A percentile compares a stretch with the other conserved stretches of the same genome.
These are phyloP conservation scores for Sequoia sempervirens DNA, from an alignment of 75 land plant species.

Conservation along the genomic window DNA sequence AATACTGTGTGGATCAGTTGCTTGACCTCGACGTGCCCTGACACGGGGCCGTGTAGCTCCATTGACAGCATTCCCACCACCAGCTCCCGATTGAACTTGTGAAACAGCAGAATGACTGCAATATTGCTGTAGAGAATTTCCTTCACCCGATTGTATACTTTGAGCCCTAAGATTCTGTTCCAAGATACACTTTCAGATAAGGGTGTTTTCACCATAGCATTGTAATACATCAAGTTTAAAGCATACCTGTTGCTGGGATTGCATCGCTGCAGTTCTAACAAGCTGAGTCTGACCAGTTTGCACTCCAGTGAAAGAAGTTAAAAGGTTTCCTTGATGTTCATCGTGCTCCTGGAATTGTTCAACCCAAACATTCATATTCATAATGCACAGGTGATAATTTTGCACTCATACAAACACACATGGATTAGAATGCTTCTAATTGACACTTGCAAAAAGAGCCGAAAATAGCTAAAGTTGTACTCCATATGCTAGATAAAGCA, in stretches of 20 bases:
- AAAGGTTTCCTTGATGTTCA: slow-evolving; percentile 8
- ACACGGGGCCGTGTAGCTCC: slow-evolving; percentile 30
- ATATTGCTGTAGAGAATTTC: slow-evolving; percentile 7
- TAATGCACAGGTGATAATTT: neutral
- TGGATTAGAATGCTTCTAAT: neutral
- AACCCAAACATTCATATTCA: neutral
- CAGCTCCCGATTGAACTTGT: slow-evolving; percentile 13
- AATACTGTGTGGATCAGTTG: slow-evolving; percentile 66
- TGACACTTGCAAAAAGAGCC: neutral
- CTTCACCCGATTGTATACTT: slow-evolving; percentile 13
- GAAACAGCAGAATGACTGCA: slow-evolving; percentile 10
- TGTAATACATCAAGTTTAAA: neutral
- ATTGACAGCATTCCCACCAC: slow-evolving; percentile 11
- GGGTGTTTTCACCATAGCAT: neutral
- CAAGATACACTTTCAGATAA: neutral
- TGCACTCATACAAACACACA: neutral
- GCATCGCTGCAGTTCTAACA: neutral
- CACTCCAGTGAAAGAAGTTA: slow-evolving; percentile 14
- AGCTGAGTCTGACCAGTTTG: slow-evolving; percentile 5
- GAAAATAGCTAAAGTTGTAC: neutral
- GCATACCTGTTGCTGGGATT: slow-evolving; percentile 16
- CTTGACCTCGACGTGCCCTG: slow-evolving; percentile 61
- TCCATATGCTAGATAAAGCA: neutral
- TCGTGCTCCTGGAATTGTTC: slow-evolving; percentile 19
- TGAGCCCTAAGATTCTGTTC: slow-evolving; percentile 6